Base-by-base conservation (phyloP, 225 moss, liverwort and hornwort genomes). In the Pseudisothecium myosuroides region DNA sequence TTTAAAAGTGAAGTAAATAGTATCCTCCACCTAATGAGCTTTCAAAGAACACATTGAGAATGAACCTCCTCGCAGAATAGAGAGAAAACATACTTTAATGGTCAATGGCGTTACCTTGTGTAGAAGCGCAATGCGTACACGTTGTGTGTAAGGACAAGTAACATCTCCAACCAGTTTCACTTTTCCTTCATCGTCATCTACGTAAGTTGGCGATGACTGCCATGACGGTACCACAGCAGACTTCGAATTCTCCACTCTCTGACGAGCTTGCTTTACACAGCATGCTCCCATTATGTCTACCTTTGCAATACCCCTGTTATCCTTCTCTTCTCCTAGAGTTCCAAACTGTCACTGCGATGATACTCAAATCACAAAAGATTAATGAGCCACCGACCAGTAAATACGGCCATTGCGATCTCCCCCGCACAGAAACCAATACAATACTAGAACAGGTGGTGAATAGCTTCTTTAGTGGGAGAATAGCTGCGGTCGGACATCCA, bases 181-280 rank as follows among this genome's bases (percentile, higher is more conserved):
- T 82, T 94, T 94, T 14, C 85, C 82, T 85, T 91, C 92, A 7
- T 92, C 92, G 50, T 92, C 94, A 66, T 91, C 94, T 26, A 82
- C 81, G 64, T 93, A 93, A 27, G 90, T 86, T 61, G 94, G 94
- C 21, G 94, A 92, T 8, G 94, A 94, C 27, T 89, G 90, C 91
- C 93, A 94, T 21, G 94, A 94, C 80, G 94, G 94, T 55, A 93
- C 94, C 59, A 94, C 86, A n/a, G 92, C 88, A 34, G 91, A 91
- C 58, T 91, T 92, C 66, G 91, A 86, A 75, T 89, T 92, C 81
- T 92, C 94, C 64, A 21, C 87, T 81, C 82, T 86, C 74, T 85
- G 87, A 66, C 68, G 89, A 43, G 13, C 92, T 89, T 90, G 88
- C 90, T 94, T 94, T 10, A 14, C 89, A 81, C 89, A 90, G 56